These are phyloP conservation scores for Periconia macrospinosa DNA, from an alignment of 2,329 filamentous ascomycete genomes.

Conservation along the genomic window DNA sequence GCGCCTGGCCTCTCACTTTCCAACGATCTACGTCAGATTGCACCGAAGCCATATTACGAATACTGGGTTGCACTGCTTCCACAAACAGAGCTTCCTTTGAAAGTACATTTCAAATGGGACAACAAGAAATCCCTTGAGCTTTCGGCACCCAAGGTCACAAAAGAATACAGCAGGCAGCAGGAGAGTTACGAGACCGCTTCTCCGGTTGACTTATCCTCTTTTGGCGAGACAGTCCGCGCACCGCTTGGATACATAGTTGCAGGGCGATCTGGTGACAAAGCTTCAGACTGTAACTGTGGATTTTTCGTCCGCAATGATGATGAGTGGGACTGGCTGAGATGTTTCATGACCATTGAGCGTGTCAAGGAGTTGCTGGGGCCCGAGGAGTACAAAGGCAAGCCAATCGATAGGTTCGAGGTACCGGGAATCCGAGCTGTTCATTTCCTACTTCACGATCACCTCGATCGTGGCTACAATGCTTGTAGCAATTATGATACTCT, in stretches of 20 bases:
- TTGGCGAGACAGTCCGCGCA: conserved; percentile 23
- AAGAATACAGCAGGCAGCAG: conserved; percentile 21
- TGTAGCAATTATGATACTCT: conserved; percentile 21
- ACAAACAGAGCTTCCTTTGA: conserved; percentile 20
- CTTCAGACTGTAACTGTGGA: conserved; percentile 24
- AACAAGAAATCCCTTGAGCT: conserved; percentile 10
- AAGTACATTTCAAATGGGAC: conserved; percentile 35
- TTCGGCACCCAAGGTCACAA: conserved; percentile 16
- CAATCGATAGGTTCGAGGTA: conserved; percentile 33
- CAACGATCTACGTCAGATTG: conserved; percentile 24
- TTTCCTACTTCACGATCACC: conserved; percentile 24
- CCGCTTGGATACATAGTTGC: conserved; percentile 41
- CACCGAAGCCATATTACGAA: conserved; percentile 28
- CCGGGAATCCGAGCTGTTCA: conserved; percentile 25
- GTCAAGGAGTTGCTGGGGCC: conserved; percentile 52
- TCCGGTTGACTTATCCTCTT: conserved; percentile 7
- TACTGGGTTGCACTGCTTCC: conserved; percentile 29
- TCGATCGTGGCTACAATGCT: conserved; percentile 23
- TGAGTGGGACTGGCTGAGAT: conserved; percentile 29
- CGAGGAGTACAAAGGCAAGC: conserved; percentile 46
- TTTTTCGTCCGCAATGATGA: conserved; percentile 27
- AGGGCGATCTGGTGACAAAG: conserved; percentile 21
- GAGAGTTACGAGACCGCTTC: conserved; percentile 33
- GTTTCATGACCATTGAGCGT: conserved; percentile 32
- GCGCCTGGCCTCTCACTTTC: conserved; percentile 45